Evolutionary conservation across 768 basidiomycete species (phyloP), one percentile per base, ranked within the genome.

Genomic region (Suillus subalutaceus): DNA sequence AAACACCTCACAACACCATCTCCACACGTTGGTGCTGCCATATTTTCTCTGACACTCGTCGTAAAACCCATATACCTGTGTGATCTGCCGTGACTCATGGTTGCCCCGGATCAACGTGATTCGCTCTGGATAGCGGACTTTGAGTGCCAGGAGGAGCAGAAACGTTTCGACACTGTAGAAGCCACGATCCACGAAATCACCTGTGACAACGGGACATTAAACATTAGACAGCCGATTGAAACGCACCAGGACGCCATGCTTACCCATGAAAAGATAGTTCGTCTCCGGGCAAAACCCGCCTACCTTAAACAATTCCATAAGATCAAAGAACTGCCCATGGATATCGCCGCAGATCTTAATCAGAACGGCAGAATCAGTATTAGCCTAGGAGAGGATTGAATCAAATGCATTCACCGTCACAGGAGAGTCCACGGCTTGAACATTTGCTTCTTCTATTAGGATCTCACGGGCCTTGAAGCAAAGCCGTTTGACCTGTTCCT

Each of bases 1-100:
- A 71, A 99, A 99, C 10, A 99, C 96, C 73, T 99, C 96, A 76
- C 96, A 98, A 78, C 96, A 98, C 88, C 95, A 97, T 69, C 97
- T 80, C 96, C 97, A 98, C 64, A 99, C 97, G 77, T 95, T 95
- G 66, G 88, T 89, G 72, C 86, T 89, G 4, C 96, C 96, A 72
- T 97, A 99, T 77, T 99, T 99, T 43, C 96, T 82, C 78, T 95
- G 93, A 77, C 97, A 99, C 75, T 99, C 97, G 78, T 99, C 97
- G 78, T 93, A 94, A 73, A 94, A 94, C 23, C 93, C 93, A 75
- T 95, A 95, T 0, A 95, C 94, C 75, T 99, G 97, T 0, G 97
- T 99, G 71, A 99, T 98, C 75, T 98, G 97, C 4, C 97, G 85
- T 7, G 93, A 95, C 77, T 99, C 97, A 82, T 99, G 97, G 85